A percentile compares a stretch with the other conserved stretches of the same genome.
Evolutionary conservation across 768 basidiomycete species (phyloP).

Genomic region (Boletus sp.): DNA sequence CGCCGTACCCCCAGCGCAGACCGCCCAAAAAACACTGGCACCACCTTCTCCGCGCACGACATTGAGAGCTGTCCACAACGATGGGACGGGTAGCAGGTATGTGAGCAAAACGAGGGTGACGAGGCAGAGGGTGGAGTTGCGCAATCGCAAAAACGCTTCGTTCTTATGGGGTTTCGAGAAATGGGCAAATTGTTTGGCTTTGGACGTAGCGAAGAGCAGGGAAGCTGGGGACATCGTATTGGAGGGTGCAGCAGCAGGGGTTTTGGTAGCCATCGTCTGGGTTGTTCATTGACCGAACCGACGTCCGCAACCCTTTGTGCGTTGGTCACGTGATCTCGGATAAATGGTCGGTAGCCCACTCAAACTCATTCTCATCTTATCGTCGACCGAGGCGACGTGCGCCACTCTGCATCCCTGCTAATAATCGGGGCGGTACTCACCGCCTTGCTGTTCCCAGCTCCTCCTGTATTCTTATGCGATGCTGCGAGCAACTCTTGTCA

Average conservation of each 20-base stretch:
- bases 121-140: conserved; percentile 36
- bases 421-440: too few relatives aligned
- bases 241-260: neutral
- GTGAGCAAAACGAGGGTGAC: conserved; percentile 33
- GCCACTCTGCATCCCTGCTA: too few relatives aligned
- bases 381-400: too few relatives aligned
- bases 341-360: too few relatives aligned
- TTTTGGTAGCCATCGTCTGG: conserved; percentile 14
- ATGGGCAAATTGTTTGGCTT: conserved; percentile 17
- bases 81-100: conserved; percentile 37
- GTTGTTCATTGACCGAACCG: neutral
- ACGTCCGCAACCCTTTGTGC: neutral
- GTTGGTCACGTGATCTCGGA: neutral
- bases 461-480: too few relatives aligned
- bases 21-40: conserved; percentile 14
- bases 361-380: too few relatives aligned
- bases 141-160: conserved; percentile 39
- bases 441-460: neutral
- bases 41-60: conserved; percentile 24
- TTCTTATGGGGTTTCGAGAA: conserved; percentile 35
- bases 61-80: conserved; percentile 33
- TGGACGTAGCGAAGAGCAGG: conserved; percentile 22
- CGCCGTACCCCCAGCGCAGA: conserved; percentile 32
- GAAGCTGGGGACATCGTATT: conserved; percentile 20
- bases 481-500: neutral